Conservation (phyloP, 345 rosid genomes). For the Eucalyptus polyanthemos region DNA sequence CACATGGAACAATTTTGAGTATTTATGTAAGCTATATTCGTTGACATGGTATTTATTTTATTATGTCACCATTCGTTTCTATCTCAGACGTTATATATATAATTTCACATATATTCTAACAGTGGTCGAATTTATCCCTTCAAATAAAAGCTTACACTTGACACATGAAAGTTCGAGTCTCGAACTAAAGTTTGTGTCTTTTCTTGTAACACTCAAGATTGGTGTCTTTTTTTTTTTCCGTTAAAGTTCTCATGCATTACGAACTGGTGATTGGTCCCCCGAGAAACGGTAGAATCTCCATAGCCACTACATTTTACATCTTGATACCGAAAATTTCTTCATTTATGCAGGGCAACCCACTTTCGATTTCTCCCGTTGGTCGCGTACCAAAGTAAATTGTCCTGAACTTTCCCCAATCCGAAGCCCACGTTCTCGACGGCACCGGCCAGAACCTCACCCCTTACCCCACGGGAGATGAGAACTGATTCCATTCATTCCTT, state of each 20-base stretch:
- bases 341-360: background rate
- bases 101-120: background rate
- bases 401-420: background rate
- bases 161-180: background rate
- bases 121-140: fast-evolving
- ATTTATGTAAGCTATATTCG: fast-evolving
- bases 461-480: background rate
- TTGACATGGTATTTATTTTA: fast-evolving
- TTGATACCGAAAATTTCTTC: background rate
- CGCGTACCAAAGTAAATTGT: background rate
- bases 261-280: background rate
- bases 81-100: fast-evolving
- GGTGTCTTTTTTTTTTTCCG: fast-evolving
- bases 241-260: background rate
- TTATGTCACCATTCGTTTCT: fast-evolving
- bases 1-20: background rate
- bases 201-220: background rate
- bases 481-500: background rate
- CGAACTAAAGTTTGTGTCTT: background rate
- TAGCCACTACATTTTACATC: background rate
- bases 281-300: background rate
- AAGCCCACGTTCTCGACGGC: background rate
- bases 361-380: background rate
- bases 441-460: background rate
- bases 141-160: background rate